phyloP scores from a whole-genome alignment of 495 filamentous ascomycete genomes.

The Pseudotulostoma volvatum region DNA sequence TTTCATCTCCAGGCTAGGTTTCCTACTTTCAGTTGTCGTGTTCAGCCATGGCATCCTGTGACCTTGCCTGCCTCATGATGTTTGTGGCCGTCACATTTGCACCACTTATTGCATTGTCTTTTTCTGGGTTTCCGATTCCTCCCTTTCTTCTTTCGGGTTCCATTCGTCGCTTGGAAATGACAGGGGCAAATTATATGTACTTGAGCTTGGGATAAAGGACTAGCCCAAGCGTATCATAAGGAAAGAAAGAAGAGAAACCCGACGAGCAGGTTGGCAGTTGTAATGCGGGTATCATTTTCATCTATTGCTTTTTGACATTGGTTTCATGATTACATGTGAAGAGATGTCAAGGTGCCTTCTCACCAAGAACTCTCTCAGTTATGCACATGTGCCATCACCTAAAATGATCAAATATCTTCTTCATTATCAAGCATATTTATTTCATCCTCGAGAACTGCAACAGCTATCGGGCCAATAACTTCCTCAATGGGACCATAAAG shows the following conservation, averaged over 20 bases:
- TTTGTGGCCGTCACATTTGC: neutral
- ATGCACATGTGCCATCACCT: too few relatives aligned
- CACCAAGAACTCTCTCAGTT: too few relatives aligned
- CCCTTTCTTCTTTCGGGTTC: slow-evolving; percentile 7
- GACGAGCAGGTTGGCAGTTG: too few relatives aligned
- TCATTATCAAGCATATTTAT: slow-evolving; percentile 17
- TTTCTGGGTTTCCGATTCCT: neutral
- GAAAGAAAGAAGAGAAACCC: too few relatives aligned
- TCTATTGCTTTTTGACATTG: too few relatives aligned
- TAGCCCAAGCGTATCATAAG: too few relatives aligned
- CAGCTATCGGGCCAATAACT: slow-evolving; percentile 23
- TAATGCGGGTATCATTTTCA: too few relatives aligned
- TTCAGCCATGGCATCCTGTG: slow-evolving; percentile 5
- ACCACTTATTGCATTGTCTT: slow-evolving; percentile 1
- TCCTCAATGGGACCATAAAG: slow-evolving; percentile 20
- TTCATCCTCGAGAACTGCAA: slow-evolving; percentile 28
- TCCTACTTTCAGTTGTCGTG: neutral
- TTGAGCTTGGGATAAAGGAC: too few relatives aligned
- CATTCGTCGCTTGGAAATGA: slow-evolving; percentile 17
- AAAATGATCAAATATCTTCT: too few relatives aligned
- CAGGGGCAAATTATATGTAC: too few relatives aligned
- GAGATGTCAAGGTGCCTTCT: too few relatives aligned
- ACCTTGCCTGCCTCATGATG: neutral
- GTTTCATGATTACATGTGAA: too few relatives aligned
- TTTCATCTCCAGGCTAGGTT: slow-evolving; percentile 9